These are phyloP conservation scores for Leccinum aurantiacum DNA, from an alignment of 768 basidiomycete species.

Conservation along the genomic window DNA sequence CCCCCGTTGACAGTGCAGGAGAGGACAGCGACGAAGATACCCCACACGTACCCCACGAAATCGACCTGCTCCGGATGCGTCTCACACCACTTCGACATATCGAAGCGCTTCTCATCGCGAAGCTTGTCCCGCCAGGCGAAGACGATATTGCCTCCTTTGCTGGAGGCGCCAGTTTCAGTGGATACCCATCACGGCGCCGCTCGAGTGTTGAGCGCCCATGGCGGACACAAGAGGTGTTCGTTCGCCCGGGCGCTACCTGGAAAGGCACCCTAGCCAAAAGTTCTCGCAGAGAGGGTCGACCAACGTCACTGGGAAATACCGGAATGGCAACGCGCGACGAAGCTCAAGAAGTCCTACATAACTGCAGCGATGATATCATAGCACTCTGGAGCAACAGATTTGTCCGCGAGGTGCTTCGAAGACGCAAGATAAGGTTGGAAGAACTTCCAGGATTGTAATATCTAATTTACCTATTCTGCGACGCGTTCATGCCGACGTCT, in stretches of 20 bases:
- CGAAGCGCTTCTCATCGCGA: slow-evolving; percentile 72
- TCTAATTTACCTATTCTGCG: background rate
- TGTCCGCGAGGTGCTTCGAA: slow-evolving; percentile 43
- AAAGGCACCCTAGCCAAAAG: slow-evolving; percentile 54
- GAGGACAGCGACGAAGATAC: slow-evolving; percentile 35
- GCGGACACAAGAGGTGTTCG: slow-evolving; percentile 43
- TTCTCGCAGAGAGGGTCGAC: slow-evolving; percentile 25
- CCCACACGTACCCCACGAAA: slow-evolving; percentile 37
- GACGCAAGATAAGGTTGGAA: slow-evolving; percentile 48
- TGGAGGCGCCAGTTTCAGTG: slow-evolving; percentile 22
- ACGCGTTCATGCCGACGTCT: background rate
- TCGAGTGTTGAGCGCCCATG: slow-evolving; percentile 23
- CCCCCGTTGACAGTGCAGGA: slow-evolving; percentile 30
- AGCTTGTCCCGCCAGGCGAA: slow-evolving; percentile 68
- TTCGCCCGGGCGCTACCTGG: slow-evolving; percentile 66
- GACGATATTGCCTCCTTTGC: slow-evolving; percentile 38
- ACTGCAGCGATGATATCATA: slow-evolving; percentile 43
- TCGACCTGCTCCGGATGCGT: slow-evolving; percentile 59
- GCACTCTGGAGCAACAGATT: slow-evolving; percentile 46
- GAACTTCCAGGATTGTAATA: slow-evolving; percentile 52
- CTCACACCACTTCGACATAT: slow-evolving; percentile 69
- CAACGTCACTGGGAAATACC: slow-evolving; percentile 28
- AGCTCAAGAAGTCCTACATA: slow-evolving; percentile 41
- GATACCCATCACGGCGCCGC: slow-evolving; percentile 21
- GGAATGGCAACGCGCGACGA: slow-evolving; percentile 34